phyloP scores from a whole-genome alignment of 1,284 basidiomycete species.

The Limonomyces culmigenus region DNA sequence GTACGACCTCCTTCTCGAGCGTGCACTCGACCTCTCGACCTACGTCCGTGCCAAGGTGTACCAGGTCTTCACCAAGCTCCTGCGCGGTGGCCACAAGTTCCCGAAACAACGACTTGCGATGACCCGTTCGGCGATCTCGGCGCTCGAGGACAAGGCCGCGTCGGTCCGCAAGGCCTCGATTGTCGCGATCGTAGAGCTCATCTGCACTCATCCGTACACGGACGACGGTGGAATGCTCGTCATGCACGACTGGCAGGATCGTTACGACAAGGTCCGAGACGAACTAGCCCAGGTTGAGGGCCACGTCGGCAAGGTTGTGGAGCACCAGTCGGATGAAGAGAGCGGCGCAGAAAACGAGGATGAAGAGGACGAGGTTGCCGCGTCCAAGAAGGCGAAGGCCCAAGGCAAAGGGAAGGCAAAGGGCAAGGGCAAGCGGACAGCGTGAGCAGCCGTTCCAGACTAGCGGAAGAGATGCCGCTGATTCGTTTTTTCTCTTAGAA shows the following conservation, averaged over 20 bases:
- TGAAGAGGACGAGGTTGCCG: slow-evolving; percentile 17
- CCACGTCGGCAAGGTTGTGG: slow-evolving; percentile 36
- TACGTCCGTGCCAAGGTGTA: slow-evolving; percentile 89
- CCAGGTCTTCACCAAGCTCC: slow-evolving; percentile 54
- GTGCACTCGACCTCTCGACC: slow-evolving; percentile 77
- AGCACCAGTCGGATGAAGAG: slow-evolving; percentile 21
- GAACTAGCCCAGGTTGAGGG: slow-evolving; percentile 44
- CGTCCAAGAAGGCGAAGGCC: slow-evolving; percentile 16
- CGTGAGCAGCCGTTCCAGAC: neutral
- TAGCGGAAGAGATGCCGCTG: too few relatives aligned
- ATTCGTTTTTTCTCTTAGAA: neutral
- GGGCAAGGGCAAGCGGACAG: slow-evolving; percentile 10
- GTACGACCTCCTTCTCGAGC: slow-evolving; percentile 73
- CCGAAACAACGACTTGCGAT: slow-evolving; percentile 75
- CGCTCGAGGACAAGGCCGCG: slow-evolving; percentile 84
- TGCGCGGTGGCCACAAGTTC: slow-evolving; percentile 67
- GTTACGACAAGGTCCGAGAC: slow-evolving; percentile 50
- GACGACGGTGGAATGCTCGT: slow-evolving; percentile 77
- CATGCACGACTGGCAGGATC: slow-evolving; percentile 56
- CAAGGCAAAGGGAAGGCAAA: slow-evolving; percentile 11
- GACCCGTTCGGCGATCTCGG: slow-evolving; percentile 59
- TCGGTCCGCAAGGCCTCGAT: slow-evolving; percentile 80
- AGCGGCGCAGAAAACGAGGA: slow-evolving; percentile 22
- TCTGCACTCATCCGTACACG: slow-evolving; percentile 81
- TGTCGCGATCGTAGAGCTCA: slow-evolving; percentile 58